Conservation (phyloP, 2,329 filamentous ascomycete species). For the Fusarium pseudonygamai region DNA sequence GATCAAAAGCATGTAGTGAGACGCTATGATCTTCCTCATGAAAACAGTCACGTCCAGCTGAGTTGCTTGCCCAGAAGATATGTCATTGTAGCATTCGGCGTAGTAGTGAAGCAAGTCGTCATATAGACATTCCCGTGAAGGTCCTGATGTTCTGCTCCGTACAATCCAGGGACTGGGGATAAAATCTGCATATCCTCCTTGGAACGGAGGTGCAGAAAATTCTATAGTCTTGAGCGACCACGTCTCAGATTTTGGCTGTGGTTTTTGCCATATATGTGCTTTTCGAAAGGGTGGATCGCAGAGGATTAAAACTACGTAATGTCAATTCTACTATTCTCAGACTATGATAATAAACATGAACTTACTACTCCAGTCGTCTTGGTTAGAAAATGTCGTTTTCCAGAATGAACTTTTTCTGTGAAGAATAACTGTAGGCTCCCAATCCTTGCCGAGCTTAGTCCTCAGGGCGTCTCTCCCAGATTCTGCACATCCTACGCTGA, state of each 20-base stretch:
- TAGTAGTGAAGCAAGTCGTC: neutral
- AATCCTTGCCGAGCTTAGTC: neutral
- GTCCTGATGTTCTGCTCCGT: neutral
- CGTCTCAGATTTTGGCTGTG: neutral
- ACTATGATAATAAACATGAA: neutral
- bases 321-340: neutral
- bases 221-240: neutral
- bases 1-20: neutral
- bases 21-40: neutral
- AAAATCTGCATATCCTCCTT: conserved; percentile 6
- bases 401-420: conserved; percentile 9
- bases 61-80: neutral
- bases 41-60: neutral
- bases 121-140: neutral
- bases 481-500: neutral
- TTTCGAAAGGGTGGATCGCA: neutral
- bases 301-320: neutral
- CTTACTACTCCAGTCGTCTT: neutral
- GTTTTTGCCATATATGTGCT: neutral
- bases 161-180: neutral
- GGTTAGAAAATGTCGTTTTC: neutral
- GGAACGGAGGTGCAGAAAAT: neutral
- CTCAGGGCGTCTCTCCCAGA: neutral
- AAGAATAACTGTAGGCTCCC: neutral
- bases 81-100: conserved; percentile 2